phyloP scores from a whole-genome alignment of 106 monocot species.

The Cymbidium sinense region DNA sequence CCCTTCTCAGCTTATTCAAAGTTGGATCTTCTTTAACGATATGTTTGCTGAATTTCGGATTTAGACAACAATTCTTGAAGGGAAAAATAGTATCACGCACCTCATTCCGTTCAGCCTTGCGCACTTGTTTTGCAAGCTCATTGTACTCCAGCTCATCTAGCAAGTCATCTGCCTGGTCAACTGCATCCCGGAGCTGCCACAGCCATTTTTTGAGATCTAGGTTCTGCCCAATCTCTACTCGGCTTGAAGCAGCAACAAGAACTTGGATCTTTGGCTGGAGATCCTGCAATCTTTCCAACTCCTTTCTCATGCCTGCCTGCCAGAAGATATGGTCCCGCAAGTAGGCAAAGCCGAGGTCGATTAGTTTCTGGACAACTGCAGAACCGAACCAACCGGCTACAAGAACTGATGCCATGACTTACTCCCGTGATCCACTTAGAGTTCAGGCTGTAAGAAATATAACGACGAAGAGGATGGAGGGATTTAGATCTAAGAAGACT shows the following conservation, averaged over 20 bases:
- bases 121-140: conserved; percentile 9
- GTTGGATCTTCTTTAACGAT: neutral
- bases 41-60: neutral
- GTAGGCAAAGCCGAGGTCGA: conserved; percentile 1
- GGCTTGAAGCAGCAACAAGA: conserved; percentile 3
- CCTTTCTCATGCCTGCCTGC: conserved; percentile 3
- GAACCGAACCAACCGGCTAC: conserved; percentile 2
- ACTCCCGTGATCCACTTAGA: neutral
- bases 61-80: neutral
- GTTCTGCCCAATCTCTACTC: neutral
- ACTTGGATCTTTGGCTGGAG: conserved; percentile 19
- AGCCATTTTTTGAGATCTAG: conserved; percentile 18
- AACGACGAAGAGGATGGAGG: neutral
- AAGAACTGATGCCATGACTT: conserved; percentile 2
- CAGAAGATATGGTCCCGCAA: neutral
- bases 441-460: neutral
- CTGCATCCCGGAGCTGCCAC: conserved; percentile 16
- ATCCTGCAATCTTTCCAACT: conserved; percentile 12
- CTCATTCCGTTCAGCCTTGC: neutral
- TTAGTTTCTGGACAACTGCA: neutral
- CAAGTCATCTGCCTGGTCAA: conserved; percentile 21
- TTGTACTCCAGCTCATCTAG: conserved; percentile 28
- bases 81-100: neutral
- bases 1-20: conserved; percentile 7
- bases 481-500: neutral